These are phyloP conservation scores for Aspergillus funiculosus DNA, from an alignment of 495 filamentous ascomycete species.

Conservation along the genomic window DNA sequence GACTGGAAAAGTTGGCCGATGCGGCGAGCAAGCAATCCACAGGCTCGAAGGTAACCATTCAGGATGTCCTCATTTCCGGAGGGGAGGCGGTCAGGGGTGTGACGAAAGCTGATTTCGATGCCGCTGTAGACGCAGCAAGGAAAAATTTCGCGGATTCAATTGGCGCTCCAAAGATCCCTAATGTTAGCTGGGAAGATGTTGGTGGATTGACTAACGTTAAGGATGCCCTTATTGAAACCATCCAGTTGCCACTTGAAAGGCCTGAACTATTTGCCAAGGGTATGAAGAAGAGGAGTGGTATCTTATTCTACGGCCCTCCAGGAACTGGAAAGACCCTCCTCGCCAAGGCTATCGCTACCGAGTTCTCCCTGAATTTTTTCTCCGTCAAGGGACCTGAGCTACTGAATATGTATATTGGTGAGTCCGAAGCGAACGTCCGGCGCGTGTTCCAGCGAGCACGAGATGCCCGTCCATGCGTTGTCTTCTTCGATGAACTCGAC, in stretches of 20 bases:
- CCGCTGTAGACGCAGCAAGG: constrained; percentile 85
- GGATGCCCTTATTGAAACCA: constrained; percentile 92
- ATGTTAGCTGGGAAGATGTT: constrained; percentile 94
- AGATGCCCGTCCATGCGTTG: constrained; percentile 93
- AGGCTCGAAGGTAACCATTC: constrained; percentile 51
- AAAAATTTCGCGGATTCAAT: constrained; percentile 98
- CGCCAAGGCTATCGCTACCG: constrained; percentile 95
- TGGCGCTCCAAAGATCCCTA: constrained; percentile 96
- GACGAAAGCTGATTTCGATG: constrained; percentile 81
- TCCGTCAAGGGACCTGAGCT: constrained; percentile 95
- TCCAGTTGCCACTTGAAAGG: constrained; percentile 84
- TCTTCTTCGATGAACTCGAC: constrained; percentile 98
- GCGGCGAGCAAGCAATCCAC: constrained; percentile 30
- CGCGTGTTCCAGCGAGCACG: constrained; percentile 92
- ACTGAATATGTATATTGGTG: constrained; percentile 99
- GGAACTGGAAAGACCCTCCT: constrained; percentile 96
- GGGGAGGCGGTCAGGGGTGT: constrained; percentile 70
- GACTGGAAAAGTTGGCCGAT: constrained; percentile 64
- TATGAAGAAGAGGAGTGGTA: constrained; percentile 98
- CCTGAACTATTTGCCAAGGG: constrained; percentile 96
- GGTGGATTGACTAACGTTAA: constrained; percentile 91
- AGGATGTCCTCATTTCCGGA: constrained; percentile 85
- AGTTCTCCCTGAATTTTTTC: constrained; percentile 99
- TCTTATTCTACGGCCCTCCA: constrained; percentile 95
- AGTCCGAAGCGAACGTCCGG: constrained; percentile 95